Evolutionary conservation across 805 yeast species (phyloP).

Genomic region (Ascoidea asiatica): DNA sequence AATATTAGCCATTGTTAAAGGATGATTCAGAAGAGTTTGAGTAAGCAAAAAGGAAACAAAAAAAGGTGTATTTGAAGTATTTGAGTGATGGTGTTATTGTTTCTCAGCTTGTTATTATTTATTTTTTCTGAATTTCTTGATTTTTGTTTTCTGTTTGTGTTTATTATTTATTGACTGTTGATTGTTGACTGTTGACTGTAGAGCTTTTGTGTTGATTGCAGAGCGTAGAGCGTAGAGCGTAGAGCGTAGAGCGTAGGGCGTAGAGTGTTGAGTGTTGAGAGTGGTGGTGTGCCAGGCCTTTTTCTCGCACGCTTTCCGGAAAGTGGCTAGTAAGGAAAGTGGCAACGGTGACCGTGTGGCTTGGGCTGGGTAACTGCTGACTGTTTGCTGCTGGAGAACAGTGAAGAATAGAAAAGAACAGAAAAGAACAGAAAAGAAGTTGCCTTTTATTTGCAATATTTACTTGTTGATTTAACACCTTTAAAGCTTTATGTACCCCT

Average conservation of each 20-base stretch:
- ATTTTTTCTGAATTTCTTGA: background rate
- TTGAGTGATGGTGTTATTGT: background rate
- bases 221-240: background rate
- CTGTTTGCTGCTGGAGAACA: too few species aligned
- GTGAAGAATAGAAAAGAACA: too few species aligned
- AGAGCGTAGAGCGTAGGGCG: background rate
- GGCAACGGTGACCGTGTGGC: background rate
- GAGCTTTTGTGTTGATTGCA: background rate
- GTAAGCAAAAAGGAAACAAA: background rate
- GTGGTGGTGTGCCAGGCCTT: background rate
- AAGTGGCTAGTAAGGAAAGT: too few species aligned
- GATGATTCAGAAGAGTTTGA: background rate
- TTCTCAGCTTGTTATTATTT: background rate
- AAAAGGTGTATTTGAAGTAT: background rate
- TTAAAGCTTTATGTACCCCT: too few species aligned
- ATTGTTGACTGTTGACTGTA: background rate
- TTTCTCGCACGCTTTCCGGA: too few species aligned
- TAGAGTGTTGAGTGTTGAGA: background rate
- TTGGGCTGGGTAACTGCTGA: background rate
- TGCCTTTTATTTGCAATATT: too few species aligned
- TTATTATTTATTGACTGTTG: background rate
- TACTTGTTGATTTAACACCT: too few species aligned
- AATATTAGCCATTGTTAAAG: conserved; percentile 27
- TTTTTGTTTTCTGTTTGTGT: background rate
- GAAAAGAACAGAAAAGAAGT: too few species aligned